A percentile compares a stretch with the other conserved stretches of the same genome.
Evolutionary conservation across 495 filamentous ascomycete genomes (phyloP).

Genomic region (Neurospora tetrasperma): DNA sequence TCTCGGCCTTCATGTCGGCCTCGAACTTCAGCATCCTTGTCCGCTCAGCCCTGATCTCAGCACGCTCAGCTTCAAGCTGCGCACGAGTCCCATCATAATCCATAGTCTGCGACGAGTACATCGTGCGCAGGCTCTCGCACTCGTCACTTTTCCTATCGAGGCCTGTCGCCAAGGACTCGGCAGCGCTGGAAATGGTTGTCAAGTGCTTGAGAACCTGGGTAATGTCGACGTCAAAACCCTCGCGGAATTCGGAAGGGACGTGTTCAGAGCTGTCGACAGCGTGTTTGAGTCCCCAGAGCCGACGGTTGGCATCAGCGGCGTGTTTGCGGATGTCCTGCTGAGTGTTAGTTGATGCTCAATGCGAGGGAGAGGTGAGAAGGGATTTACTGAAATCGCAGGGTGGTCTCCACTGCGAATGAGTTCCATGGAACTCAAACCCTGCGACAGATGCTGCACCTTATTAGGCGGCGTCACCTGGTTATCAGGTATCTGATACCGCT

Average conservation of each 20-base stretch:
- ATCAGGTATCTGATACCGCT: not conserved
- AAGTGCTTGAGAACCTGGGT: constrained; percentile 2
- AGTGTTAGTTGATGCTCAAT: not conserved
- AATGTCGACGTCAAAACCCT: not conserved
- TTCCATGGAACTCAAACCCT: not conserved
- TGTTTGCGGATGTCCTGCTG: not conserved
- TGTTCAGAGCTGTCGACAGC: not conserved
- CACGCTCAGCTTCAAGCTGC: not conserved
- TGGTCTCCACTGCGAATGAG: not conserved
- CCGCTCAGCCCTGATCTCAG: not conserved
- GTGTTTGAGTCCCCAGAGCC: not conserved
- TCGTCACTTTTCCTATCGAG: not conserved
- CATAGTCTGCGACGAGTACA: not conserved
- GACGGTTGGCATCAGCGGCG: not conserved
- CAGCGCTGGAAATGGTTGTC: not conserved
- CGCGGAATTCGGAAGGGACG: rapidly evolving
- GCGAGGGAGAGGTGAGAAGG: not conserved
- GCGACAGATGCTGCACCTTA: rapidly evolving
- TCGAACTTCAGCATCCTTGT: not conserved
- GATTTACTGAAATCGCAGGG: not conserved
- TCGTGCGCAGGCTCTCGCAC: rapidly evolving
- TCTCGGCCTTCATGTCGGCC: not conserved
- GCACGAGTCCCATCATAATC: not conserved
- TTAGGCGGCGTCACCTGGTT: not conserved
- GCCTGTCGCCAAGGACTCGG: not conserved